These are phyloP conservation scores for Paecilomyces fulvus DNA, from an alignment of 2,329 filamentous ascomycete genomes.

Conservation along the genomic window DNA sequence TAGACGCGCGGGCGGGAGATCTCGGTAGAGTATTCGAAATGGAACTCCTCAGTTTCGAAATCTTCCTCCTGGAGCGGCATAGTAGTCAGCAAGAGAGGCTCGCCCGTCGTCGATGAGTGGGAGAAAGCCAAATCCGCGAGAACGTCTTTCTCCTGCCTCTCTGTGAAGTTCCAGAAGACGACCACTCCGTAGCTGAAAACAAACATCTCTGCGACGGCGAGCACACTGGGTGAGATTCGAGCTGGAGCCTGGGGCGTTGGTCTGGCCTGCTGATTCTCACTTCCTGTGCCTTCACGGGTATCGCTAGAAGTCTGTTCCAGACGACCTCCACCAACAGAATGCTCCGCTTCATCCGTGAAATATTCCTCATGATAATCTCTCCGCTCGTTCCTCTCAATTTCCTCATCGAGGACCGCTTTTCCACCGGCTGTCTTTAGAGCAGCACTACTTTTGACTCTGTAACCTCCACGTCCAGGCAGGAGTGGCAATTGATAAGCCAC, in stretches of 20 bases:
- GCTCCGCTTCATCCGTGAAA: slow-evolving; percentile 56
- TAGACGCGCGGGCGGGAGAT: slow-evolving; percentile 86
- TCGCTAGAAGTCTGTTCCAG: not conserved
- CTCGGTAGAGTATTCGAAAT: slow-evolving; percentile 89
- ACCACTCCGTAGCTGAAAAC: slow-evolving; percentile 96
- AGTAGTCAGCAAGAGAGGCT: slow-evolving; percentile 57
- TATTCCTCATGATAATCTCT: slow-evolving; percentile 88
- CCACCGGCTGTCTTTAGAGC: slow-evolving; percentile 88
- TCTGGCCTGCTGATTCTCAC: slow-evolving; percentile 14
- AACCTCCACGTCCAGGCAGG: slow-evolving; percentile 76
- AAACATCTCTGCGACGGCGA: slow-evolving; percentile 88
- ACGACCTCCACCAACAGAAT: slow-evolving; percentile 31
- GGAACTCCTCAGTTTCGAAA: slow-evolving; percentile 96
- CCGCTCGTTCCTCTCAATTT: slow-evolving; percentile 88
- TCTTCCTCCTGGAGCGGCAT: slow-evolving; percentile 78
- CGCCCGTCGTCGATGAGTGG: slow-evolving; percentile 27
- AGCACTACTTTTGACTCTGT: slow-evolving; percentile 79
- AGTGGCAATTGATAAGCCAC: slow-evolving; percentile 89
- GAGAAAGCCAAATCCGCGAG: slow-evolving; percentile 91
- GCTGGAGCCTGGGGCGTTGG: slow-evolving; percentile 39
- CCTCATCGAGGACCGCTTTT: slow-evolving; percentile 84
- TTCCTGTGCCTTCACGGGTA: not conserved
- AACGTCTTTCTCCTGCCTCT: slow-evolving; percentile 92
- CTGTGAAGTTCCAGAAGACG: slow-evolving; percentile 98
- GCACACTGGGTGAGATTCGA: slow-evolving; percentile 59